phyloP scores from a whole-genome alignment of 192 early-diverging fungal species.

The Podila minutissima region DNA sequence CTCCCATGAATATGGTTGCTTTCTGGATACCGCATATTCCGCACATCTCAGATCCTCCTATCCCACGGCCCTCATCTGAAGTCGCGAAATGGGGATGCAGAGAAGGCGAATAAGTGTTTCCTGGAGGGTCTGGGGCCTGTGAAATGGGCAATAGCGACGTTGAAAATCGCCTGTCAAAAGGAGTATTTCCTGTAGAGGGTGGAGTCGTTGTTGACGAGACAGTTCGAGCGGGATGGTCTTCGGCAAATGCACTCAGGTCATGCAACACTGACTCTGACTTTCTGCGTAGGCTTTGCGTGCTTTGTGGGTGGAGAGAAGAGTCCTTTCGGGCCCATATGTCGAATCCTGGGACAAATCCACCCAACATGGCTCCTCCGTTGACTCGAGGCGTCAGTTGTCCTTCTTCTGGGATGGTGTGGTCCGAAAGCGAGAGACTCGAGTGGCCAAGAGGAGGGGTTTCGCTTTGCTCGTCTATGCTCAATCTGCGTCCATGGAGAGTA shows the following conservation, averaged over 20 bases:
- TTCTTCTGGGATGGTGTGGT: conserved; percentile 2
- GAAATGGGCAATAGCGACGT: neutral
- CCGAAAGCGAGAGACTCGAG: conserved; percentile 4
- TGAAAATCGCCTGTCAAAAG: neutral
- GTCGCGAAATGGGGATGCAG: neutral
- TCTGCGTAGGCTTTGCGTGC: conserved; percentile 4
- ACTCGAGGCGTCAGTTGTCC: neutral
- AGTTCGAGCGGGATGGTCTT: neutral
- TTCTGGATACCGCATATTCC: conserved; percentile 28
- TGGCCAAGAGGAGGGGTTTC: neutral
- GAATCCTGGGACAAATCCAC: conserved; percentile 21
- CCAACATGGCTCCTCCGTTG: neutral
- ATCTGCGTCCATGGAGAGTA: conserved; percentile 5
- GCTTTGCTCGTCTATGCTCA: conserved; percentile 4
- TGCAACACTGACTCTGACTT: conserved; percentile 30
- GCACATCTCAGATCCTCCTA: conserved; percentile 7
- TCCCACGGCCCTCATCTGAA: neutral
- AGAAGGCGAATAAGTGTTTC: neutral
- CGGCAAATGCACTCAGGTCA: conserved; percentile 1
- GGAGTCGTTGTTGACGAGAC: neutral
- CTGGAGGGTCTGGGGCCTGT: neutral
- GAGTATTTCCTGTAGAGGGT: neutral
- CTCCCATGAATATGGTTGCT: conserved; percentile 9
- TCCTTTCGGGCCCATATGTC: conserved; percentile 16
- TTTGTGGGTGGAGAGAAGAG: neutral